These are phyloP conservation scores for Moesziomyces sp. DNA, from an alignment of 1,284 basidiomycete genomes.

Conservation along the genomic window DNA sequence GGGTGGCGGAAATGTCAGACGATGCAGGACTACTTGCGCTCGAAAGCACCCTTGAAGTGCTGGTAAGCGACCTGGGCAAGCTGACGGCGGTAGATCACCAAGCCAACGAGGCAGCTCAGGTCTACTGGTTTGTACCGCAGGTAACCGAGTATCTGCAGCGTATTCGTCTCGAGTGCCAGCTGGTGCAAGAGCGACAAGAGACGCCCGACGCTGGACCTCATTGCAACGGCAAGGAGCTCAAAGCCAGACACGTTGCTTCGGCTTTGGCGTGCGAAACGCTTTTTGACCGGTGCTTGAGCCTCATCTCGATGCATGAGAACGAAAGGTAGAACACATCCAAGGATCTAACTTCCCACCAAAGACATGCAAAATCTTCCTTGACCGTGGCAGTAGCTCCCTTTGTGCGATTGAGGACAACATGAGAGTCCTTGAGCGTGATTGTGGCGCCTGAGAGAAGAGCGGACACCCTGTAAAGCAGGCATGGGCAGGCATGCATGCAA, in stretches of 20 bases:
- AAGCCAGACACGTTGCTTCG: neutral
- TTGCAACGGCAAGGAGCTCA: neutral
- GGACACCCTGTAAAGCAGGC: no score
- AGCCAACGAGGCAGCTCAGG: neutral
- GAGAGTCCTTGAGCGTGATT: neutral
- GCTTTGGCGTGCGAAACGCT: constrained; percentile 8
- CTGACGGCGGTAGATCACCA: neutral
- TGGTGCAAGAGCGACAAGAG: constrained; percentile 1
- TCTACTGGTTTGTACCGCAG: constrained; percentile 7
- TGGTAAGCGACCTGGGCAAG: constrained; percentile 4
- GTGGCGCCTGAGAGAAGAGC: neutral
- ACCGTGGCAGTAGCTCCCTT: neutral
- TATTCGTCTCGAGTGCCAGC: constrained; percentile 6
- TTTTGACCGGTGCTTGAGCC: constrained; percentile 18
- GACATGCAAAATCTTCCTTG: no score
- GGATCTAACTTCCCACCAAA: neutral
- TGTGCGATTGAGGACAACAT: neutral
- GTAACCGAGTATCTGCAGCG: constrained; percentile 9
- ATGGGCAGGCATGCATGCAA: neutral
- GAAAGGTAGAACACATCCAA: neutral
- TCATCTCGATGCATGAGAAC: constrained; percentile 13
- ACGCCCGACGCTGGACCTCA: neutral
- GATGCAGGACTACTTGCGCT: neutral
- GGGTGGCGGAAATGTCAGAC: neutral
- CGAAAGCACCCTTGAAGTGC: neutral